Conservation (phyloP, 2,329 filamentous ascomycete genomes). For the Neofusicoccum ribis region DNA sequence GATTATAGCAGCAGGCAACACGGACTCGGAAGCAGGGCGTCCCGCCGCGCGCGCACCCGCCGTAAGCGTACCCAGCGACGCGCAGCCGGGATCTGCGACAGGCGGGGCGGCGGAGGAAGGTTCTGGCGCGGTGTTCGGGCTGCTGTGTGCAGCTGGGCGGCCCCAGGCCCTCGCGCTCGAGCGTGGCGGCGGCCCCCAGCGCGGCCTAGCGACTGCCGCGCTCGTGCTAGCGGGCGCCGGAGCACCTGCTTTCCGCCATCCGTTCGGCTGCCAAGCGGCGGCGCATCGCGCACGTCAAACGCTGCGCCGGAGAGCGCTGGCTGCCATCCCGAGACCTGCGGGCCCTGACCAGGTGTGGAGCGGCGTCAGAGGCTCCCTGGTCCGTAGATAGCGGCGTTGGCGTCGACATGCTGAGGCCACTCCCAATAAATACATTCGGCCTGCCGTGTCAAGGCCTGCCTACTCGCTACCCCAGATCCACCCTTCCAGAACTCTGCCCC, state of each 20-base stretch:
- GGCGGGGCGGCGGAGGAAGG: background rate
- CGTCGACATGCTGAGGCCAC: background rate
- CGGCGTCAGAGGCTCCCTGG: background rate
- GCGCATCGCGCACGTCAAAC: background rate
- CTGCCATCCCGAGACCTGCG: constrained; percentile 3
- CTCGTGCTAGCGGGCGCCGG: background rate
- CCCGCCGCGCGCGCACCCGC: background rate
- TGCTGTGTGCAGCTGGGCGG: too few relatives aligned
- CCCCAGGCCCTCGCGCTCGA: too few relatives aligned
- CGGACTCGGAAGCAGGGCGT: background rate
- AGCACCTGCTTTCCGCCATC: constrained; percentile 7
- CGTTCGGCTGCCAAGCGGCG: background rate
- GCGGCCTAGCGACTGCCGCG: background rate
- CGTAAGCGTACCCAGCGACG: background rate
- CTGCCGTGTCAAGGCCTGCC: background rate
- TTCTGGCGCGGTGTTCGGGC: background rate
- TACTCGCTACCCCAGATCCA: constrained; percentile 9
- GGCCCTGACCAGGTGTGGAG: background rate
- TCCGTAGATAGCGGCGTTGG: background rate
- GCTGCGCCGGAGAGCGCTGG: background rate
- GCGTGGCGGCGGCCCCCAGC: background rate
- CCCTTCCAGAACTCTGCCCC: background rate
- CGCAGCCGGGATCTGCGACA: background rate
- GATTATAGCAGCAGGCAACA: background rate
- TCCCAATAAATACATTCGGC: constrained; percentile 17